Evolutionary conservation across 441 rosid species (phyloP).

Genomic region (Gossypium lobatum): DNA sequence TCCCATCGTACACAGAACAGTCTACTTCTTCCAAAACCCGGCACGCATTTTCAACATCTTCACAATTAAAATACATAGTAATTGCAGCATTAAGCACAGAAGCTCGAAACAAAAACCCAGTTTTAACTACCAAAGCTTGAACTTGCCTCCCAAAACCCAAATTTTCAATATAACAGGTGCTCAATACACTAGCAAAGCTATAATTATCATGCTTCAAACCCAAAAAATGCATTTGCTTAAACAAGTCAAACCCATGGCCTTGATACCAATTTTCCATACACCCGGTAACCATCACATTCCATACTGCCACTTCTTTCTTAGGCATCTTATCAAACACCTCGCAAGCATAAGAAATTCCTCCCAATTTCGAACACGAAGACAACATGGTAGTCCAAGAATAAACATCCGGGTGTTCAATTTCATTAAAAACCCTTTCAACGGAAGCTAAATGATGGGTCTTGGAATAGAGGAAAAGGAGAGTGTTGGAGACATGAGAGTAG

Average conservation of each 20-base stretch:
- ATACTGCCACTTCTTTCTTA: slow-evolving; percentile 35
- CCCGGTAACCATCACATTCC: slow-evolving; percentile 81
- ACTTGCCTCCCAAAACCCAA: slow-evolving; percentile 54
- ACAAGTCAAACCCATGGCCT: slow-evolving; percentile 40
- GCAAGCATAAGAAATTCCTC: slow-evolving; percentile 39
- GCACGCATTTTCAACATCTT: slow-evolving; percentile 29
- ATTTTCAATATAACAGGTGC: slow-evolving; percentile 37
- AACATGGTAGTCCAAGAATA: slow-evolving; percentile 68
- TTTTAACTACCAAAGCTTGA: slow-evolving; percentile 51
- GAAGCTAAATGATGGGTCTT: slow-evolving; percentile 32
- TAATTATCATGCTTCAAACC: slow-evolving; percentile 57
- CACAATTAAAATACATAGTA: slow-evolving; percentile 56
- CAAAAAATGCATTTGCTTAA: slow-evolving; percentile 47
- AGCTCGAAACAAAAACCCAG: slow-evolving; percentile 35
- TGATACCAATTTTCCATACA: slow-evolving; percentile 44
- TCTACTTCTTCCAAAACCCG: slow-evolving; percentile 46
- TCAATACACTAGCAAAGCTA: slow-evolving; percentile 61
- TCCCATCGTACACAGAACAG: slow-evolving; percentile 34
- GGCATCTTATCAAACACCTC: slow-evolving; percentile 55
- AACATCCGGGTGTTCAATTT: slow-evolving; percentile 53
- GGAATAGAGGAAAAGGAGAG: slow-evolving; percentile 57
- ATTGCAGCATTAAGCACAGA: slow-evolving; percentile 61
- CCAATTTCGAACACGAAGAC: slow-evolving; percentile 41
- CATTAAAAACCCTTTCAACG: slow-evolving; percentile 37
- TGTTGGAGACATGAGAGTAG: slow-evolving; percentile 48